phyloP scores from a whole-genome alignment of 2,329 filamentous ascomycete species.

The Cercospora sp. region DNA sequence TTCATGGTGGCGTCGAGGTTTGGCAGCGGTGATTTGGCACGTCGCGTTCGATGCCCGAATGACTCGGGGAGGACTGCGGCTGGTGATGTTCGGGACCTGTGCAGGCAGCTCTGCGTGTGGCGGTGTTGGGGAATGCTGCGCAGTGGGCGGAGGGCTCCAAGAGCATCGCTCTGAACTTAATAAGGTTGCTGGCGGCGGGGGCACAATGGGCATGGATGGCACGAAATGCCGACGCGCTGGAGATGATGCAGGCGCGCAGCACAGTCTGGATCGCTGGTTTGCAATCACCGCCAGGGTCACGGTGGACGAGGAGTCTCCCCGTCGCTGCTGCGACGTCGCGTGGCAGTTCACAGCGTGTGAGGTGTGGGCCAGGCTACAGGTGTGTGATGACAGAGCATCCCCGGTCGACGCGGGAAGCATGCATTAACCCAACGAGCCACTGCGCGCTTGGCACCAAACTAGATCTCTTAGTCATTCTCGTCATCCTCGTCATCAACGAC shows the following conservation, averaged over 20 bases:
- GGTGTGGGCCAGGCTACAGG: neutral
- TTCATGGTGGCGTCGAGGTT: conserved; percentile 6
- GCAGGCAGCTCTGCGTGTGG: neutral
- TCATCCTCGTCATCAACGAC: neutral
- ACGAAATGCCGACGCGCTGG: neutral
- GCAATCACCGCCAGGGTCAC: neutral
- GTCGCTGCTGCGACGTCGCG: neutral
- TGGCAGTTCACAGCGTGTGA: neutral
- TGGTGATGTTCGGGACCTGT: neutral
- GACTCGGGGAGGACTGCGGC: neutral
- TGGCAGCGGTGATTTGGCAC: neutral
- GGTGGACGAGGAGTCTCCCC: neutral
- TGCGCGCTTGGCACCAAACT: neutral
- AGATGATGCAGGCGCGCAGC: neutral
- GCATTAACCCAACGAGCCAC: neutral
- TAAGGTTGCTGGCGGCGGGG: neutral
- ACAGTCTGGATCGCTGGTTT: neutral
- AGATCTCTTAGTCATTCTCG: neutral
- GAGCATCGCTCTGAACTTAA: neutral
- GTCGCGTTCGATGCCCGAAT: neutral
- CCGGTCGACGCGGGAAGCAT: neutral
- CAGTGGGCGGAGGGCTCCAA: neutral
- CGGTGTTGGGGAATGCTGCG: neutral
- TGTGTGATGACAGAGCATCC: neutral
- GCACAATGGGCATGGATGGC: neutral